A percentile compares a stretch with the other conserved stretches of the same genome.
These are phyloP conservation scores for Apiotrichum brassicae DNA, from an alignment of 1,284 basidiomycete genomes.

Conservation along the genomic window DNA sequence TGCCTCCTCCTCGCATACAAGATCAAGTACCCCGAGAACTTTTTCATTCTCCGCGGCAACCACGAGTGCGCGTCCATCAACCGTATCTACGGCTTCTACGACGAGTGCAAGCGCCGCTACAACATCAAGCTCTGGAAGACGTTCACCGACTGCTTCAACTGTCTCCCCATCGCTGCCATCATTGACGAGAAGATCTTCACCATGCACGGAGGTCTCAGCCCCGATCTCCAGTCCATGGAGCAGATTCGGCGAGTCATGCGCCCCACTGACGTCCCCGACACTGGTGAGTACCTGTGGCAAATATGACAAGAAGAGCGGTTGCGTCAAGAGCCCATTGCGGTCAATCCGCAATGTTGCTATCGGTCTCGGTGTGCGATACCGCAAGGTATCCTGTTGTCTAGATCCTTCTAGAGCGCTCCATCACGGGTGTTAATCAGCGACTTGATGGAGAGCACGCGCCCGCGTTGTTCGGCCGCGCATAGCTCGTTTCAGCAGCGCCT, in stretches of 20 bases:
- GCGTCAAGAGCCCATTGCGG: too few species aligned
- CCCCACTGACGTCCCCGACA: constrained; percentile 98
- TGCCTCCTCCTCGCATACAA: constrained; percentile 53
- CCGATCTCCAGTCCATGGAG: constrained; percentile 98
- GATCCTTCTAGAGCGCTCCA: too few species aligned
- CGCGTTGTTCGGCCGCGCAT: too few species aligned
- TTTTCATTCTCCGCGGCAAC: constrained; percentile 58
- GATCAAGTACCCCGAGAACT: constrained; percentile 61
- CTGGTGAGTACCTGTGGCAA: constrained; percentile 67
- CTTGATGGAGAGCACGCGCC: too few species aligned
- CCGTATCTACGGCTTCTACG: constrained; percentile 59
- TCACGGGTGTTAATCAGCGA: too few species aligned
- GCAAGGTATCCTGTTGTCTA: too few species aligned
- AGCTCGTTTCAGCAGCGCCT: too few species aligned
- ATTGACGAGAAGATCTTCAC: constrained; percentile 61
- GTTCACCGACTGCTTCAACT: constrained; percentile 61
- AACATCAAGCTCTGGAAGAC: constrained; percentile 64
- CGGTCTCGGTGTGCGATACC: too few species aligned
- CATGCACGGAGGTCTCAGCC: constrained; percentile 57
- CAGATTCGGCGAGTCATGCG: constrained; percentile 99
- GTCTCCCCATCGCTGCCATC: constrained; percentile 58
- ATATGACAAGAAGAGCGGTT: too few species aligned
- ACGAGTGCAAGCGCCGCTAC: constrained; percentile 59
- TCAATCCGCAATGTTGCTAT: too few species aligned
- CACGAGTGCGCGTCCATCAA: constrained; percentile 59